phyloP scores from a whole-genome alignment of 768 basidiomycete genomes.

The Russula brevipes region DNA sequence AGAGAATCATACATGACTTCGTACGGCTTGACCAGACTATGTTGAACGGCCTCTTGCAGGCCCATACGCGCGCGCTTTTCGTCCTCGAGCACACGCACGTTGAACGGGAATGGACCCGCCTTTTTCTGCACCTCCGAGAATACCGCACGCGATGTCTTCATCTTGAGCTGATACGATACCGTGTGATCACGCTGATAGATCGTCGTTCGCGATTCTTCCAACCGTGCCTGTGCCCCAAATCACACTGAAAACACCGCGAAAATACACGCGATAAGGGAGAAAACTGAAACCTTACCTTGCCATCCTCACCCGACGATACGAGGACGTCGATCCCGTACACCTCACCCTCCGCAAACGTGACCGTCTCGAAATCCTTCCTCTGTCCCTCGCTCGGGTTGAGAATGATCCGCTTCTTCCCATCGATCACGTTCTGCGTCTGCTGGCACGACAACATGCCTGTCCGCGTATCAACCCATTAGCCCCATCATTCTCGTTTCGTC shows the following conservation, averaged over 20 bases:
- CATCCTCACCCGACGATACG: conserved; percentile 81
- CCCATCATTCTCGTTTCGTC: neutral
- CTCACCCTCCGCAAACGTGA: conserved; percentile 86
- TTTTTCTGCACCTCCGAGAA: conserved; percentile 98
- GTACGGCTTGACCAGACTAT: conserved; percentile 89
- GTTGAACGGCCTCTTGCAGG: conserved; percentile 92
- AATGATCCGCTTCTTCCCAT: conserved; percentile 94
- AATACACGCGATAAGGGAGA: neutral
- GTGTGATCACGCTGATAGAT: conserved; percentile 86
- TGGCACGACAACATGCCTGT: conserved; percentile 93
- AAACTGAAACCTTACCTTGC: conserved; percentile 57
- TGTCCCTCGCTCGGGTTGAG: conserved; percentile 82
- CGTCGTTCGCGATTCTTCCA: conserved; percentile 85
- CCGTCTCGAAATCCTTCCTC: conserved; percentile 78
- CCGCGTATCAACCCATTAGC: conserved; percentile 5
- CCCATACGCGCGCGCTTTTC: conserved; percentile 96
- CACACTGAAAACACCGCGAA: neutral
- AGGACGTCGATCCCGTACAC: conserved; percentile 94
- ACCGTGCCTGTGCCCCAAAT: conserved; percentile 56
- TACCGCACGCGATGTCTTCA: conserved; percentile 94
- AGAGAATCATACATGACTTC: conserved; percentile 73
- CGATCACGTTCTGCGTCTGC: conserved; percentile 89
- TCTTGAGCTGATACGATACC: conserved; percentile 92
- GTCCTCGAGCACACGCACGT: conserved; percentile 87
- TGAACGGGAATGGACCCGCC: conserved; percentile 97